phyloP scores from a whole-genome alignment of 2,329 filamentous ascomycete genomes.

The Samsoniella hepiali region DNA sequence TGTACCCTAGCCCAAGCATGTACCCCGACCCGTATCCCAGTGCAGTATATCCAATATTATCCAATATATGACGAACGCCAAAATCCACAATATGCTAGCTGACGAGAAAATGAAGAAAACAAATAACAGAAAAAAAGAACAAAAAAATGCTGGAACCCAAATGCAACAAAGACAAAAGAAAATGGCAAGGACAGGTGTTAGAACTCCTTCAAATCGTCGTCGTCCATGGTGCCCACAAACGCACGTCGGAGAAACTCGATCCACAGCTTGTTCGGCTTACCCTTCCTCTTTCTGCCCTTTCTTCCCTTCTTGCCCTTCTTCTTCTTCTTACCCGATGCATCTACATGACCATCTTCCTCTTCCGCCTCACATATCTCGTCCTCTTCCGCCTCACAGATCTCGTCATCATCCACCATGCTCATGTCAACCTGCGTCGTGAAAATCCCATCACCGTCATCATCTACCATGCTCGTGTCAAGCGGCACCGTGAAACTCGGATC shows the following conservation, averaged over 20 bases:
- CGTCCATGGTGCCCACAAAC: constrained; percentile 70
- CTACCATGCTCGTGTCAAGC: neutral
- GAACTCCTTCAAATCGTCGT: constrained; percentile 59
- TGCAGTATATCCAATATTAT: neutral
- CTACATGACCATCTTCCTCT: constrained; percentile 31
- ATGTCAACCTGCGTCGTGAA: neutral
- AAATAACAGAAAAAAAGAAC: neutral
- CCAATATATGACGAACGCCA: constrained; percentile 3
- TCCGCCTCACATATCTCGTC: neutral
- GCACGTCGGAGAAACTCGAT: constrained; percentile 72
- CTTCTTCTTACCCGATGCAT: constrained; percentile 14
- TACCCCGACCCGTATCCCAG: neutral
- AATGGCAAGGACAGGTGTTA: constrained; percentile 20
- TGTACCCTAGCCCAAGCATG: neutral
- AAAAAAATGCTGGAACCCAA: neutral
- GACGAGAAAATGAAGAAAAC: neutral
- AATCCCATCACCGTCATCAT: neutral
- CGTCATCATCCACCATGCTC: neutral
- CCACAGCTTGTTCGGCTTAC: constrained; percentile 67
- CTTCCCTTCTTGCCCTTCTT: constrained; percentile 20
- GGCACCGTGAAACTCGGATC: neutral
- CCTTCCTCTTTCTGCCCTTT: constrained; percentile 45
- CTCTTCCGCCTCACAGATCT: neutral
- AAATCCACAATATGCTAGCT: neutral
- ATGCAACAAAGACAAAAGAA: neutral